Evolutionary conservation across 2,329 filamentous ascomycete genomes (phyloP), one percentile per base, ranked within the genome.

Genomic region (Fusarium fujikuroi): DNA sequence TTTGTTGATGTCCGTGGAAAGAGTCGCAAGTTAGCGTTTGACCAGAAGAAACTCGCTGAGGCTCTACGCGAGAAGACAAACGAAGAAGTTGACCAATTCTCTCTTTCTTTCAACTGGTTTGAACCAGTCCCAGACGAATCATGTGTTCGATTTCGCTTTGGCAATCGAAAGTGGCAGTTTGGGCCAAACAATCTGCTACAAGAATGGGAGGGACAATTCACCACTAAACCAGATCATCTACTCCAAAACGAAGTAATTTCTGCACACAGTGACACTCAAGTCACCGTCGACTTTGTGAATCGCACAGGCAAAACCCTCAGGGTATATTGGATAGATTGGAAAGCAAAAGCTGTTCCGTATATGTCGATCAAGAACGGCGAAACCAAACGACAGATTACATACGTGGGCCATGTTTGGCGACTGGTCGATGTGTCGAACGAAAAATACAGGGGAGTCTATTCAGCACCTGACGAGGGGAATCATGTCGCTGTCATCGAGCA

Each of bases 261-360:
- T 39, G 69, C 62, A 14, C 34, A 49, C 37, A 69, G 42, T 42
- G 50, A 25, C 16, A 53, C 64, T 8, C 39, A 32, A 7, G 68
- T 74, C 23, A 66, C 66, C 1, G 54, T 79, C 25, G 74, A 71
- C 15, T 75, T 80, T n/a, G 57, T 77, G 53, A 80, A 80, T 49
- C 73, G 69, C 0, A 79, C 74, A 4, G 63, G 66, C 4, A 62
- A 52, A 9, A 52, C 58, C 15, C 50, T 80, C 25, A 66, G 60
- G 9, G 63, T 72, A 25, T 75, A 67, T 10, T 80, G 78, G 76
- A 75, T 80, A 23, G 70, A 75, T 47, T 76, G 74, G 63, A 34
- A 73, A 8, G 71, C 64, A 4, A 70, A 75, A 12, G 30, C 73
- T 18, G 36, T 61, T 3, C 63, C 59, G 19, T 78, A 75, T 70